phyloP scores from a whole-genome alignment of 2,329 filamentous ascomycete species.

The Cytospora mali region DNA sequence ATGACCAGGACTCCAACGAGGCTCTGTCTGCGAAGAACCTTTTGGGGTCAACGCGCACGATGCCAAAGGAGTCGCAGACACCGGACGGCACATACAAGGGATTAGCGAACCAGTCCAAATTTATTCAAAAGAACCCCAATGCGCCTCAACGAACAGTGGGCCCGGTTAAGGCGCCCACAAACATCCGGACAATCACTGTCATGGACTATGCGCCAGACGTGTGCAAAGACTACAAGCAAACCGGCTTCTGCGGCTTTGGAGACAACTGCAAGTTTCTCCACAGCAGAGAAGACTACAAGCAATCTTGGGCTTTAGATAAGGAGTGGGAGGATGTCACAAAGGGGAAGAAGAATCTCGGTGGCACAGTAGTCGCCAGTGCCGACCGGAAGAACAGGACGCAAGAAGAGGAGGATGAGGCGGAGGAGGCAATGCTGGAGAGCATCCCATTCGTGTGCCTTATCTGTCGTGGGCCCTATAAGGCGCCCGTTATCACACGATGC shows the following conservation, averaged over 20 bases:
- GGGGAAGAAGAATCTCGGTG: constrained; percentile 63
- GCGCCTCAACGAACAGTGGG: constrained; percentile 72
- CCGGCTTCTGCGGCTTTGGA: constrained; percentile 64
- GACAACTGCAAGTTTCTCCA: constrained; percentile 84
- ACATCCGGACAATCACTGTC: constrained; percentile 86
- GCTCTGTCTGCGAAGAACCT: constrained; percentile 54
- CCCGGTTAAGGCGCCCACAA: constrained; percentile 84
- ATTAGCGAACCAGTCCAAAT: constrained; percentile 69
- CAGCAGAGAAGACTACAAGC: constrained; percentile 76
- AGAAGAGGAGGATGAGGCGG: constrained; percentile 50
- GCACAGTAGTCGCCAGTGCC: constrained; percentile 64
- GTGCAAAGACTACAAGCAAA: constrained; percentile 74
- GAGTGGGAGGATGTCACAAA: constrained; percentile 90
- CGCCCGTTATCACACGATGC: constrained; percentile 84
- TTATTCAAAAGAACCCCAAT: constrained; percentile 81
- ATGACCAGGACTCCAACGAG: constrained; percentile 68
- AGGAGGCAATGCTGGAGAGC: constrained; percentile 74
- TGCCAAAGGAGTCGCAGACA: constrained; percentile 37
- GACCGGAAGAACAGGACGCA: constrained; percentile 46
- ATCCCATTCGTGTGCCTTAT: constrained; percentile 92
- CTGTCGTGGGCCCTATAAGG: constrained; percentile 76
- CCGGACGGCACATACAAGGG: constrained; percentile 77
- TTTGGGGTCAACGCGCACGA: constrained; percentile 57
- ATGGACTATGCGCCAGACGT: constrained; percentile 92
- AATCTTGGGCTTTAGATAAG: constrained; percentile 92